These are phyloP conservation scores for Aspergillus haitiensis DNA, from an alignment of 495 filamentous ascomycete genomes.

Conservation along the genomic window DNA sequence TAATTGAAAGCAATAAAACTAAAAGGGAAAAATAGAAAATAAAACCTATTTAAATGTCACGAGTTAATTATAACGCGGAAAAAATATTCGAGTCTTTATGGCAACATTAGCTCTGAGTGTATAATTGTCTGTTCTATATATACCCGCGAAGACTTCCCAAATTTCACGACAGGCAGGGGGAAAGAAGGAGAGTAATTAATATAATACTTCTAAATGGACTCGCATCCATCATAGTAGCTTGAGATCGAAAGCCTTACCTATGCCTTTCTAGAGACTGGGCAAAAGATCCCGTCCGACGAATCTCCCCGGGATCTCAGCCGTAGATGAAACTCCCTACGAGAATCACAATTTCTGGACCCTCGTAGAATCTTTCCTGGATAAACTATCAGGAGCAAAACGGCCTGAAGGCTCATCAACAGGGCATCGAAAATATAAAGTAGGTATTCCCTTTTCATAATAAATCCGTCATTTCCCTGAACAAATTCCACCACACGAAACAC, in stretches of 20 bases:
- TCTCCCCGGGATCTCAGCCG: background rate
- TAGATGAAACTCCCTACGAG: background rate
- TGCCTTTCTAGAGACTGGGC: background rate
- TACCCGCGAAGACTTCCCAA: too few relatives aligned
- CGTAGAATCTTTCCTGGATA: background rate
- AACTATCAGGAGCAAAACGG: background rate
- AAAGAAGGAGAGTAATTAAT: background rate
- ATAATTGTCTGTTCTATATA: too few relatives aligned
- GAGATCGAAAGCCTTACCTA: background rate
- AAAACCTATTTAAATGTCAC: too few relatives aligned
- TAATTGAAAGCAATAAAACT: too few relatives aligned
- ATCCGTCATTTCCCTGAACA: conserved; percentile 54
- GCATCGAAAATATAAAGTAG: conserved; percentile 64
- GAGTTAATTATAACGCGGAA: too few relatives aligned
- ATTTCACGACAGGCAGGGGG: too few relatives aligned
- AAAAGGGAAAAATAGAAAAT: too few relatives aligned
- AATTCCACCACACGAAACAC: conserved; percentile 65
- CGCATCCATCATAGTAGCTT: background rate
- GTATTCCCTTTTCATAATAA: conserved; percentile 53
- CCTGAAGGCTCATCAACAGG: conserved; percentile 45
- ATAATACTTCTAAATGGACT: background rate
- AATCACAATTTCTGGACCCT: background rate
- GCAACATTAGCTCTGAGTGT: too few relatives aligned
- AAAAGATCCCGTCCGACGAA: background rate
- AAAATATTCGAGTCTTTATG: too few relatives aligned